Evolutionary conservation across 2,329 filamentous ascomycete genomes (phyloP).

Genomic region (Nemania bipapillata): DNA sequence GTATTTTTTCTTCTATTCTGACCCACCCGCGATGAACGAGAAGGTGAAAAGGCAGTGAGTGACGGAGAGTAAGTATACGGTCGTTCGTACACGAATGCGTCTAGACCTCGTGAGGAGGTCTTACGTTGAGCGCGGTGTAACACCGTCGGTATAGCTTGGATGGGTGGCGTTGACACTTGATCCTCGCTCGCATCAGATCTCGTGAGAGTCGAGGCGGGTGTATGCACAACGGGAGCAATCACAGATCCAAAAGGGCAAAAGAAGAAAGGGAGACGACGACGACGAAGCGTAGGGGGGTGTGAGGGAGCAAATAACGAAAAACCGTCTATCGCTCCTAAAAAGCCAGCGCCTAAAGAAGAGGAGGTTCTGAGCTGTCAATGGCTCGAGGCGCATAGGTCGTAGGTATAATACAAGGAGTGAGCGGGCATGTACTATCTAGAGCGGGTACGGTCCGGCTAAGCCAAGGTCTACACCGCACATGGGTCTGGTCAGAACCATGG

Average conservation of each 20-base stretch:
- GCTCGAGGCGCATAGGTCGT: constrained; percentile 54
- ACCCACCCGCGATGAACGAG: constrained; percentile 24
- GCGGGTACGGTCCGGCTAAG: constrained; percentile 60
- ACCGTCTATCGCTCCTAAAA: constrained; percentile 52
- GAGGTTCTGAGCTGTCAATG: constrained; percentile 58
- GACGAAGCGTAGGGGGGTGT: constrained; percentile 47
- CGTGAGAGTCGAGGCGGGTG: constrained; percentile 43
- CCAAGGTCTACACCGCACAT: constrained; percentile 54
- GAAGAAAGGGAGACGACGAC: constrained; percentile 47
- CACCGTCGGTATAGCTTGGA: constrained; percentile 43
- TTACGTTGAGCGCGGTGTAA: constrained; percentile 49
- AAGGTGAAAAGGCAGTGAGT: constrained; percentile 24
- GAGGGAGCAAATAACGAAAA: constrained; percentile 52
- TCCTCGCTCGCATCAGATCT: constrained; percentile 49
- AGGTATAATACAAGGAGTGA: constrained; percentile 52
- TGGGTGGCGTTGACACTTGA: constrained; percentile 49
- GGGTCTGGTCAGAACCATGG: constrained; percentile 53
- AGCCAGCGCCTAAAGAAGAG: constrained; percentile 58
- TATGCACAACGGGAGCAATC: constrained; percentile 47
- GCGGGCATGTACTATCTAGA: constrained; percentile 55
- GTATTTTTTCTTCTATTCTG: constrained; percentile 18
- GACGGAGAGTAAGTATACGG: constrained; percentile 25
- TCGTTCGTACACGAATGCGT: constrained; percentile 46
- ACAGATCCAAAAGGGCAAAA: constrained; percentile 46
- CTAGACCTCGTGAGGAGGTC: constrained; percentile 48